A percentile compares a stretch with the other conserved stretches of the same genome.
Evolutionary conservation across 305 asterid genomes (phyloP).

Genomic region (Salvia sclarea): DNA sequence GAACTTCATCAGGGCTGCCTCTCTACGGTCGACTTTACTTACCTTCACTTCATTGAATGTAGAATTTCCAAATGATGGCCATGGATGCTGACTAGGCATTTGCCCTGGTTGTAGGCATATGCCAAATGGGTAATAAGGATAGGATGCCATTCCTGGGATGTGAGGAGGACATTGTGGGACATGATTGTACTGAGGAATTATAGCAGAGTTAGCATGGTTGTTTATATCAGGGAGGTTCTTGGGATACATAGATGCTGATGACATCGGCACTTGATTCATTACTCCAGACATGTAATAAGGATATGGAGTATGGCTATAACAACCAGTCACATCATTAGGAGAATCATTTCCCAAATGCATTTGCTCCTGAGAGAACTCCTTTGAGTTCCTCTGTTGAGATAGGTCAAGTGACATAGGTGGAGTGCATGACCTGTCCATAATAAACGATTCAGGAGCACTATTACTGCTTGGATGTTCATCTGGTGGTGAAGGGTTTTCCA

Average conservation of each 20-base stretch:
- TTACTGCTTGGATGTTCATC: slow-evolving; percentile 56
- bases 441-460: slow-evolving; percentile 46
- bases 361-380: slow-evolving; percentile 55
- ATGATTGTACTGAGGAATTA: slow-evolving; percentile 52
- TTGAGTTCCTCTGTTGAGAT: slow-evolving; percentile 54
- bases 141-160: slow-evolving; percentile 64
- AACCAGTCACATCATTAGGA: slow-evolving; percentile 45
- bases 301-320: slow-evolving; percentile 51
- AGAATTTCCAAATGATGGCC: slow-evolving; percentile 59
- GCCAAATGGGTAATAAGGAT: slow-evolving; percentile 69
- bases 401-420: slow-evolving; percentile 55
- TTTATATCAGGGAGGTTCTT: slow-evolving; percentile 52
- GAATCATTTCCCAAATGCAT: slow-evolving; percentile 46
- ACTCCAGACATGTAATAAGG: slow-evolving; percentile 68
- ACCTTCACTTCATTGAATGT: slow-evolving; percentile 44
- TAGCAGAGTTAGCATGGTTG: slow-evolving; percentile 44
- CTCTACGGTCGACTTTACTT: slow-evolving; percentile 69
- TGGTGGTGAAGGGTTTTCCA: slow-evolving; percentile 43
- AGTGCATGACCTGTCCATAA: slow-evolving; percentile 58
- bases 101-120: slow-evolving; percentile 78
- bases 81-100: slow-evolving; percentile 59
- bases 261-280: slow-evolving; percentile 60
- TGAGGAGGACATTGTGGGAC: slow-evolving; percentile 57
- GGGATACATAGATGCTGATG: slow-evolving; percentile 45
- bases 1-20: slow-evolving; percentile 90